phyloP scores from a whole-genome alignment of 129 eudicot species.

The Apium graveolens region DNA sequence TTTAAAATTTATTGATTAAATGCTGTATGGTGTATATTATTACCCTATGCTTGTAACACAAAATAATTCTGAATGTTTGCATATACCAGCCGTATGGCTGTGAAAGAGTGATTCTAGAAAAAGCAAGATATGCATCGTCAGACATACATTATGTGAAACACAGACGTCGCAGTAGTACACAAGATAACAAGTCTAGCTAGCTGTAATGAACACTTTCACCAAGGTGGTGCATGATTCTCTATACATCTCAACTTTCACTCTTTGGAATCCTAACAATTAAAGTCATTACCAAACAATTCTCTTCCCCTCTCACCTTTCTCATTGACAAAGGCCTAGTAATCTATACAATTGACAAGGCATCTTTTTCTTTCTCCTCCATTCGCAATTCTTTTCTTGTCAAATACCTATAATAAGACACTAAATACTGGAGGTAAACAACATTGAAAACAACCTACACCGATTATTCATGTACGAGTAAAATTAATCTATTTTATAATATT shows the following conservation, averaged over 20 bases:
- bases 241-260: conserved; percentile 2
- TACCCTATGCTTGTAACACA: too few species aligned
- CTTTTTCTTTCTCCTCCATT: conserved; percentile 2
- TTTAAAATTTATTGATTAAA: too few species aligned
- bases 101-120: background rate
- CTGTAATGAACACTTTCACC: conserved; percentile 1
- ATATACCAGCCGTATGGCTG: background rate
- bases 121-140: conserved; percentile 10
- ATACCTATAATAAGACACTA: background rate
- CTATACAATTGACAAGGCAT: conserved; percentile 9
- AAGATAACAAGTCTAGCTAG: background rate
- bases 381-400: background rate
- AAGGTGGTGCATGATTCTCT: conserved; percentile 9
- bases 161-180: background rate
- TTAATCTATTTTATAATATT: background rate
- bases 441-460: background rate
- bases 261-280: conserved; percentile 11
- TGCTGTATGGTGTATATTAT: too few species aligned
- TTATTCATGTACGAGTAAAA: background rate
- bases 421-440: background rate
- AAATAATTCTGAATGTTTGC: background rate
- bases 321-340: background rate
- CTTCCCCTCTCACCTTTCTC: background rate
- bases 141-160: background rate
- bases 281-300: background rate